Conservation (phyloP, 345 rosid species). For the Populus deltoides region DNA sequence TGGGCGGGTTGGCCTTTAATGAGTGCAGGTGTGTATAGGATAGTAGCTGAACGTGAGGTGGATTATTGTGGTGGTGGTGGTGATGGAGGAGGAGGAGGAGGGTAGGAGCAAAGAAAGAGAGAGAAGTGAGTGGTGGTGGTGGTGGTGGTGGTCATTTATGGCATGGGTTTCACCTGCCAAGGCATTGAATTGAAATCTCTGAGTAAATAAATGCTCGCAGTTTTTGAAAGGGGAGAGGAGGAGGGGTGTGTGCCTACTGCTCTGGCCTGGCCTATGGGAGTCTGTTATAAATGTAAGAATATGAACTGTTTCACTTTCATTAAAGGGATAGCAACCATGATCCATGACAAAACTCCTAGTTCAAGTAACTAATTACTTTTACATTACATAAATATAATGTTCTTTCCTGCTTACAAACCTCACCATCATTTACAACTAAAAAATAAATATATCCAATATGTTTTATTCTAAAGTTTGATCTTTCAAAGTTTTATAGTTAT, state of each 20-base stretch:
- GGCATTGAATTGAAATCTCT: not conserved
- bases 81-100: not conserved
- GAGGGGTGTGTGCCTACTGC: not conserved
- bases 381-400: too few relatives aligned
- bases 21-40: not conserved
- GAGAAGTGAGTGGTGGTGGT: not conserved
- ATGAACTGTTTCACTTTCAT: not conserved
- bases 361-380: not conserved
- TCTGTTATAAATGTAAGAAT: not conserved
- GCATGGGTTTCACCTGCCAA: not conserved
- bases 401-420: not conserved
- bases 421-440: not conserved
- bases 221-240: not conserved
- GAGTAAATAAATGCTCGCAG: not conserved
- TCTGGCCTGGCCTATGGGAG: too few relatives aligned
- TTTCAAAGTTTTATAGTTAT: too few relatives aligned
- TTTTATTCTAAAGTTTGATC: too few relatives aligned
- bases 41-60: not conserved
- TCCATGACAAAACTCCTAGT: not conserved
- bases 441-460: too few relatives aligned
- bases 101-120: not conserved
- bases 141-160: not conserved
- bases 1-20: not conserved
- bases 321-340: not conserved
- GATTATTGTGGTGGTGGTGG: not conserved